Base-by-base conservation (phyloP, 352 stramenopile species). In the Pythium aristosporum region DNA sequence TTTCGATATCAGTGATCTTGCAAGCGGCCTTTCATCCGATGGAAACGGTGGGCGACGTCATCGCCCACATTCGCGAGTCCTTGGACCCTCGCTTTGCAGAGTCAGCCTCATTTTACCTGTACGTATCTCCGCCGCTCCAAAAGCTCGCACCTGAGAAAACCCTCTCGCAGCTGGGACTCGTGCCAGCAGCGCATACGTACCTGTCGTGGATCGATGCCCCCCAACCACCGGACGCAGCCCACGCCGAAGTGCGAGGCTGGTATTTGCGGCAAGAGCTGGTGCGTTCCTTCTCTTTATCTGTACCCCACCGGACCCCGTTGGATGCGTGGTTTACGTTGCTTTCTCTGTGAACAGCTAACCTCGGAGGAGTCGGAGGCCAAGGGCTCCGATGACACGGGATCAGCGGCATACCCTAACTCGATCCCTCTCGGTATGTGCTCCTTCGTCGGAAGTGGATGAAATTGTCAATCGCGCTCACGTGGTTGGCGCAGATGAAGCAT, bases 11-110 rank as follows among this genome's bases (percentile, higher is more conserved):
- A 96, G 87, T 88, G 18, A 69, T 90, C 18, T 43, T 96, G 34
- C 87, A 96, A 69, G 82, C 84, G n/a, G 69, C 73, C 11, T 96
- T 96, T 67, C 87, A 96, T 52, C 84, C 87, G 13, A 85, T 81
- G 49, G 87, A 96, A 77, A 89, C 74, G 0, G 62, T 94, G 2
- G 74, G 76, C 63, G 81, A 89, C 59, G 82, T 96, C 16, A 76
- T 90, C 21, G 58, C 77, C 9, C 80, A 90, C 60, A 77, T 96
- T 20, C 69, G 65, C 16, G 70, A 85, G 56, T 87, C 70, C 18
- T 61, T 96, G 37, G 55, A 69, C 12, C 15, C 5, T 18, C 50
- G 23, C 11, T 34, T 43, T 18, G 13, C 36, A 11, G 36, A 15
- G 16, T 20, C 23, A 0, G 28, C 36, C 9, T 55, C 57, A 30